These are phyloP conservation scores for Linnemannia hyalina DNA, from an alignment of 192 early-diverging fungal species.

Conservation along the genomic window DNA sequence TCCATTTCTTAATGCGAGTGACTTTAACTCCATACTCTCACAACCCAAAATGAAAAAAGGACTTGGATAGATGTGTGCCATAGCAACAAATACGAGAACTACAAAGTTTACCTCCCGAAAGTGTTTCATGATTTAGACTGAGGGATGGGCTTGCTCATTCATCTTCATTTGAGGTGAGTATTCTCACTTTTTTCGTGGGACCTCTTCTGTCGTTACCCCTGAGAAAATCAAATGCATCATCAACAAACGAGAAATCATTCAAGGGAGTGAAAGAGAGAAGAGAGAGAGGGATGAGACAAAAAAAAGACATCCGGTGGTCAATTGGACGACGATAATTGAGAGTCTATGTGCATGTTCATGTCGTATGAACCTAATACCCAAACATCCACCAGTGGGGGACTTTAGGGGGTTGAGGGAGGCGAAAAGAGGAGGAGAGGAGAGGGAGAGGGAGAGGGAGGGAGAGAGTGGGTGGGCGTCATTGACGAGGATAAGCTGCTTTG, in stretches of 20 bases:
- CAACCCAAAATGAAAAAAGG: no score
- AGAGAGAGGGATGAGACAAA: background rate
- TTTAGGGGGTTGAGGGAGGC: background rate
- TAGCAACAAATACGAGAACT: no score
- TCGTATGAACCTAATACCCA: background rate
- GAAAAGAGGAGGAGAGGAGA: background rate
- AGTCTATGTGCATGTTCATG: background rate
- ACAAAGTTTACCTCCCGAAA: background rate
- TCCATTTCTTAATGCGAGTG: no score
- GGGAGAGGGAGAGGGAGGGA: background rate
- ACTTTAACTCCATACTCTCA: no score
- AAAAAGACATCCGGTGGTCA: background rate
- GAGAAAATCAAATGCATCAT: background rate
- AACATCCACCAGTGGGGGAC: background rate
- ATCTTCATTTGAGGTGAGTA: background rate
- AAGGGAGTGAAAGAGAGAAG: background rate
- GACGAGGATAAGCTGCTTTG: background rate
- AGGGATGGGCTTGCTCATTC: background rate
- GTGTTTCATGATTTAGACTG: conserved; percentile 23
- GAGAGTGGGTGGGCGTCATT: background rate
- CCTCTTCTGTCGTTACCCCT: conserved; percentile 17
- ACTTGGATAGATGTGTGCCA: no score
- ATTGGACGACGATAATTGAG: background rate
- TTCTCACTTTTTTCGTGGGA: conserved; percentile 21
- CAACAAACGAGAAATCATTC: background rate